These are phyloP conservation scores for Emergomyces africanus DNA, from an alignment of 2,329 filamentous ascomycete species.

Conservation along the genomic window DNA sequence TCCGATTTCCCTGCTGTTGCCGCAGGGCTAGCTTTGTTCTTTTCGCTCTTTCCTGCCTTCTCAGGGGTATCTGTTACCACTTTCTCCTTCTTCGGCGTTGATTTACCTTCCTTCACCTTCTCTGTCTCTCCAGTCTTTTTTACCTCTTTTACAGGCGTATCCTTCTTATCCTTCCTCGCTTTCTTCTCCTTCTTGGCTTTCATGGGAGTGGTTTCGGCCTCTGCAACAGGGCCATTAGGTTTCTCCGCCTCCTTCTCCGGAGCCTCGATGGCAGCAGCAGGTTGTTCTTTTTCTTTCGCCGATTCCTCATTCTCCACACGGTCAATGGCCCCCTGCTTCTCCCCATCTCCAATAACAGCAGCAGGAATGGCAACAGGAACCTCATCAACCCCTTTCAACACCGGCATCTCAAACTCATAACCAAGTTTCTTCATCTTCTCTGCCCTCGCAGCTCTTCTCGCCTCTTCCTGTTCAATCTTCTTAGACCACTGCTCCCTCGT, in stretches of 20 bases:
- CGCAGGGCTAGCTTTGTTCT: slow-evolving; percentile 8
- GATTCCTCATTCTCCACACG: slow-evolving; percentile 17
- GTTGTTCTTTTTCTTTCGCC: background rate
- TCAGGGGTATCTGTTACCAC: background rate
- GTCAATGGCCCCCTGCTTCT: slow-evolving; percentile 19
- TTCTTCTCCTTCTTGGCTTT: slow-evolving; percentile 19
- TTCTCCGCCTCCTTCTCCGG: slow-evolving; percentile 14
- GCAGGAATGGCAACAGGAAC: slow-evolving; percentile 38
- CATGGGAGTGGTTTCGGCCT: slow-evolving; percentile 20
- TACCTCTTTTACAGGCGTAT: slow-evolving; percentile 1
- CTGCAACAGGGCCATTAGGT: slow-evolving; percentile 10
- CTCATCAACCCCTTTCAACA: slow-evolving; percentile 51
- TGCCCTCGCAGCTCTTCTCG: slow-evolving; percentile 54
- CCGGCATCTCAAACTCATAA: slow-evolving; percentile 68
- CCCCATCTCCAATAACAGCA: slow-evolving; percentile 22
- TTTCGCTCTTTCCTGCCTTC: slow-evolving; percentile 6
- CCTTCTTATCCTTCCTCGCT: slow-evolving; percentile 21
- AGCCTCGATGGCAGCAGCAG: slow-evolving; percentile 18
- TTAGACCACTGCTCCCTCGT: slow-evolving; percentile 66
- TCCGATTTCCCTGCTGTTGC: slow-evolving; percentile 7
- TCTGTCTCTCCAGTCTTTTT: background rate
- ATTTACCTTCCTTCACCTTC: background rate
- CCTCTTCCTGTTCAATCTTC: slow-evolving; percentile 60
- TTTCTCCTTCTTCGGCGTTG: background rate
- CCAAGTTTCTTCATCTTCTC: slow-evolving; percentile 67